Evolutionary conservation across 2,329 filamentous ascomycete species (phyloP).

Genomic region (Aspergillus novofumigatus): DNA sequence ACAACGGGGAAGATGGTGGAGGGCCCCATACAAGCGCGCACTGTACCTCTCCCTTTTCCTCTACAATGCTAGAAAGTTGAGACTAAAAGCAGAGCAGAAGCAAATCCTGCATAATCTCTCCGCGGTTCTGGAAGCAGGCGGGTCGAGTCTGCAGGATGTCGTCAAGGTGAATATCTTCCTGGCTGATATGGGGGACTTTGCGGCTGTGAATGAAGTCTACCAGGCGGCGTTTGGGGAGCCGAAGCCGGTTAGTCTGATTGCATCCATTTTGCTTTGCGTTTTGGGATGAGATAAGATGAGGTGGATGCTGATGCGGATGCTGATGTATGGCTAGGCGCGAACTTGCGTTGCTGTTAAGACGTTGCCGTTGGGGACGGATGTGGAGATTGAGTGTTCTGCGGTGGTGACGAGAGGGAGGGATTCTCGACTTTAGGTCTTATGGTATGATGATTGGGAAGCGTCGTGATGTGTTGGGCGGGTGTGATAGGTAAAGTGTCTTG

Average conservation of each 20-base stretch:
- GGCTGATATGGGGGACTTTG: conserved; percentile 60
- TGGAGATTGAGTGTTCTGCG: conserved; percentile 53
- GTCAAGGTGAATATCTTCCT: conserved; percentile 65
- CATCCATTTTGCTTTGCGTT: neutral
- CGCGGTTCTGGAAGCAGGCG: conserved; percentile 57
- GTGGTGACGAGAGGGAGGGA: conserved; percentile 21
- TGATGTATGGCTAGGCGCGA: conserved; percentile 19
- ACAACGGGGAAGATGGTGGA: conserved; percentile 50
- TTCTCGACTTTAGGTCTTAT: conserved; percentile 15
- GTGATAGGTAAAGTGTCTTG: neutral
- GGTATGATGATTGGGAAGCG: neutral
- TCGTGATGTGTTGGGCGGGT: neutral
- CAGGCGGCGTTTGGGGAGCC: conserved; percentile 21
- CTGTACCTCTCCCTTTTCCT: conserved; percentile 33
- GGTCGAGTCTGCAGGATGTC: conserved; percentile 54
- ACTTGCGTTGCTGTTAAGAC: conserved; percentile 51
- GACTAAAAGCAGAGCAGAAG: conserved; percentile 27
- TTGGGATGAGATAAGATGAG: neutral
- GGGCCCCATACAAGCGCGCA: conserved; percentile 52
- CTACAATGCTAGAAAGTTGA: neutral
- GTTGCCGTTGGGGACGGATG: conserved; percentile 48
- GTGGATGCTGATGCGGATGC: neutral
- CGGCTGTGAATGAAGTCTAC: conserved; percentile 77
- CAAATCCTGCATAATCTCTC: conserved; percentile 52
- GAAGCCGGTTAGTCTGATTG: conserved; percentile 21